A percentile compares a stretch with the other conserved stretches of the same genome.
These are phyloP conservation scores for Phytopythium kandeliae DNA, from an alignment of 352 stramenopile species.

Conservation along the genomic window DNA sequence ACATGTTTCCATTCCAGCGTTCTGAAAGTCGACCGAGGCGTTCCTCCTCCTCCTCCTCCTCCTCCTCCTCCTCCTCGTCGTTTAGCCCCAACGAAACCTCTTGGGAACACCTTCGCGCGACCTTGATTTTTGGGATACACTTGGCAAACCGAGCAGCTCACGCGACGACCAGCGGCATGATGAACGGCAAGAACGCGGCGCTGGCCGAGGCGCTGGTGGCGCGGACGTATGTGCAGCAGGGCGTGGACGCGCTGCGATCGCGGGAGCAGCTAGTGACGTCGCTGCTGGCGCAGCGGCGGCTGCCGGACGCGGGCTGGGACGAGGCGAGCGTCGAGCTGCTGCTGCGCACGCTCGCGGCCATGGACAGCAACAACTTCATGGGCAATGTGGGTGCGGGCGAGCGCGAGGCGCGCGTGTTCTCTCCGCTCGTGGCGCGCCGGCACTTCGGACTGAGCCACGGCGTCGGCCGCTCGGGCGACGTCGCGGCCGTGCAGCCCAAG, in stretches of 20 bases:
- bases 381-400: conserved; percentile 93
- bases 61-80: no score
- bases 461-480: conserved; percentile 96
- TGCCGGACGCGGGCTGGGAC: conserved; percentile 88
- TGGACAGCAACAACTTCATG: conserved; percentile 96
- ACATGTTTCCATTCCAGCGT: no score
- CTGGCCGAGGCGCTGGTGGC: conserved; percentile 58
- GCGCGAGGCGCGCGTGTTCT: conserved; percentile 94
- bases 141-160: no score
- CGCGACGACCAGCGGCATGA: conserved; percentile 7
- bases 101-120: no score
- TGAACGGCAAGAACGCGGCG: conserved; percentile 41
- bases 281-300: conserved; percentile 77
- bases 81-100: no score
- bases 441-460: conserved; percentile 95
- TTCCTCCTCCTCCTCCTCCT: no score
- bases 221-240: conserved; percentile 74
- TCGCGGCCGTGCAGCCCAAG: conserved; percentile 98
- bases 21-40: no score
- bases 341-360: conserved; percentile 80
- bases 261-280: conserved; percentile 65
- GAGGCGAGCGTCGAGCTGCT: conserved; percentile 84
- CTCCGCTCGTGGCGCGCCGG: conserved; percentile 62
- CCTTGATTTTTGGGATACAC: no score
- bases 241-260: conserved; percentile 50